Evolutionary conservation across 106 monocot species (phyloP).

Genomic region (Alisma plantagoaquatica): DNA sequence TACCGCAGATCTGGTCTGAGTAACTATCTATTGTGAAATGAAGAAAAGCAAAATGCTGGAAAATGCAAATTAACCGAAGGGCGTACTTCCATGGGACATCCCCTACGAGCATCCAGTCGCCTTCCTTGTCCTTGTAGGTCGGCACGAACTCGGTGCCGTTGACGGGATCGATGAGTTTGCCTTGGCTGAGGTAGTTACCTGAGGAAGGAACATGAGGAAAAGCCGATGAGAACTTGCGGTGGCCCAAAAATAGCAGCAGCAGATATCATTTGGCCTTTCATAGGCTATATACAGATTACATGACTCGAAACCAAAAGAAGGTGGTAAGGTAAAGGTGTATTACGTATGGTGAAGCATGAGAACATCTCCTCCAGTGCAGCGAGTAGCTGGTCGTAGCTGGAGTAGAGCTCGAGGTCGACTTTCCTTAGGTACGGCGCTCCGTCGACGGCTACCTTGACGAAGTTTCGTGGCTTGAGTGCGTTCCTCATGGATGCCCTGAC

Average conservation of each 20-base stretch:
- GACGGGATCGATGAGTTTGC: slow-evolving; percentile 1
- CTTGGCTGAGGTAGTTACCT: not conserved
- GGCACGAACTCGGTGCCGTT: slow-evolving; percentile 3
- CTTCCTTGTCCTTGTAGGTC: not conserved
- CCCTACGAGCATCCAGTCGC: slow-evolving; percentile 4
- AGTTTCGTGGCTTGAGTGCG: not conserved
- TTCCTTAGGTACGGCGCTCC: slow-evolving; percentile 1
- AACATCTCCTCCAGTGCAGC: slow-evolving; percentile 1
- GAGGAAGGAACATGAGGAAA: not conserved
- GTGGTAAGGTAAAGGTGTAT: not conserved
- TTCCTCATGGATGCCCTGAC: not conserved
- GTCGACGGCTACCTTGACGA: slow-evolving; percentile 3
- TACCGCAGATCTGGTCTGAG: no score
- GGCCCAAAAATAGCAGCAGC: no score
- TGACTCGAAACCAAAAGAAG: no score
- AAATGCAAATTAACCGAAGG: no score
- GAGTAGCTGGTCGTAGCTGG: not conserved
- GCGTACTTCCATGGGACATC: slow-evolving; percentile 3
- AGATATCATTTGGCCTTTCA: no score
- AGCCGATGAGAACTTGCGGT: not conserved
- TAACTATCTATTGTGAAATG: no score
- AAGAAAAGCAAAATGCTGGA: no score
- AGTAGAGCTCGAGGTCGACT: not conserved
- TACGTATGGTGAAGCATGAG: not conserved
- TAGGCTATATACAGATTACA: no score